Evolutionary conservation across 208 protist genomes (phyloP).

Genomic region (Willaertia magna): DNA sequence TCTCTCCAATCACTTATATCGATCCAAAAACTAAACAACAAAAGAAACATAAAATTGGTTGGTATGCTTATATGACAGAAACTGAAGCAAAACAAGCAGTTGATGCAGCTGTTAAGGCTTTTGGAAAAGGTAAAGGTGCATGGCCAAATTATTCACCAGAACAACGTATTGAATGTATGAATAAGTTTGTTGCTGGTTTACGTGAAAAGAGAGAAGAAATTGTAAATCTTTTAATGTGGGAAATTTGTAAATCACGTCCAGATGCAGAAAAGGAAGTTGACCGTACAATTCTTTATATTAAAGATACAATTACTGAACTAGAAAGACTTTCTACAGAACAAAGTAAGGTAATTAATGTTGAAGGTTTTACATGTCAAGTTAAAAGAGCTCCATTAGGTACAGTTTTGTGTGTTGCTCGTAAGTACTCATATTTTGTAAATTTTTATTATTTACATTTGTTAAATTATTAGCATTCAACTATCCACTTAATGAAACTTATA

Average conservation of each 20-base stretch:
- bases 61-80: background rate
- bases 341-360: background rate
- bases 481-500: constrained; percentile 32
- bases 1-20: background rate
- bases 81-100: background rate
- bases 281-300: constrained; percentile 41
- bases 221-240: constrained; percentile 39
- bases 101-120: background rate
- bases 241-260: constrained; percentile 36
- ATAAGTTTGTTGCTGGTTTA: background rate
- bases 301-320: constrained; percentile 24
- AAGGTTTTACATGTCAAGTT: constrained; percentile 25
- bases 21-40: background rate
- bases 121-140: background rate
- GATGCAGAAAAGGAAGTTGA: constrained; percentile 40
- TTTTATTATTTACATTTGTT: too few species aligned
- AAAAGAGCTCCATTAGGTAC: constrained; percentile 30
- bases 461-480: constrained; percentile 52
- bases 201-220: background rate
- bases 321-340: background rate
- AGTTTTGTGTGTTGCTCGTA: constrained; percentile 30
- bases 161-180: background rate
- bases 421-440: too few species aligned
- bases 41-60: background rate
- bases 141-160: background rate